Evolutionary conservation across 768 basidiomycete genomes (phyloP).

Genomic region (Russula sp.): DNA sequence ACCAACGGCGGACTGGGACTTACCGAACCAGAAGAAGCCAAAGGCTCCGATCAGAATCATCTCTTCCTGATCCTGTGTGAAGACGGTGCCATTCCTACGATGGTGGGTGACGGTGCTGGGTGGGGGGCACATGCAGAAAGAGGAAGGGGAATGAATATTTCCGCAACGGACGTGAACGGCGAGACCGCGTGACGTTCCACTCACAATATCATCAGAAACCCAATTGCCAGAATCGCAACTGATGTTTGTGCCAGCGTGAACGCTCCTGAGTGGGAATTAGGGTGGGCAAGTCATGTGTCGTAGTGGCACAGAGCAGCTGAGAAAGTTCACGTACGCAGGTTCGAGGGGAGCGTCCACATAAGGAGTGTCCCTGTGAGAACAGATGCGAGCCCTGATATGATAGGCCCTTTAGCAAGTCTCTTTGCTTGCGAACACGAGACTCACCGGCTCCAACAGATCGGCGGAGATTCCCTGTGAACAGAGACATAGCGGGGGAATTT

Average conservation of each 20-base stretch:
- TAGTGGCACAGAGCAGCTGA: background rate
- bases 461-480: constrained; percentile 22
- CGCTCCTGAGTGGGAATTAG: constrained; percentile 25
- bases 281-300: constrained; percentile 10
- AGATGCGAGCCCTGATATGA: constrained; percentile 10
- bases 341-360: constrained; percentile 42
- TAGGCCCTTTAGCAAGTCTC: too few species aligned
- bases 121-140: background rate
- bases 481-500: constrained; percentile 12
- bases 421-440: background rate
- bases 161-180: background rate
- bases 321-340: constrained; percentile 20
- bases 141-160: background rate
- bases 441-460: constrained; percentile 22
- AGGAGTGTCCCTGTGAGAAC: constrained; percentile 16
- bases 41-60: constrained; percentile 64
- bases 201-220: constrained; percentile 61
- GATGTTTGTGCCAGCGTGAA: constrained; percentile 52
- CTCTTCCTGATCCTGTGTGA: constrained; percentile 71
- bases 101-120: constrained; percentile 67
- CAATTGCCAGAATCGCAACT: constrained; percentile 62
- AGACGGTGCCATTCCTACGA: constrained; percentile 48
- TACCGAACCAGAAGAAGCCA: constrained; percentile 74
- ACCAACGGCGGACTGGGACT: constrained; percentile 25
- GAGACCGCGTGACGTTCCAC: constrained; percentile 26